These are phyloP conservation scores for Alnus rubra DNA, from an alignment of 306 rosid species.

Conservation along the genomic window DNA sequence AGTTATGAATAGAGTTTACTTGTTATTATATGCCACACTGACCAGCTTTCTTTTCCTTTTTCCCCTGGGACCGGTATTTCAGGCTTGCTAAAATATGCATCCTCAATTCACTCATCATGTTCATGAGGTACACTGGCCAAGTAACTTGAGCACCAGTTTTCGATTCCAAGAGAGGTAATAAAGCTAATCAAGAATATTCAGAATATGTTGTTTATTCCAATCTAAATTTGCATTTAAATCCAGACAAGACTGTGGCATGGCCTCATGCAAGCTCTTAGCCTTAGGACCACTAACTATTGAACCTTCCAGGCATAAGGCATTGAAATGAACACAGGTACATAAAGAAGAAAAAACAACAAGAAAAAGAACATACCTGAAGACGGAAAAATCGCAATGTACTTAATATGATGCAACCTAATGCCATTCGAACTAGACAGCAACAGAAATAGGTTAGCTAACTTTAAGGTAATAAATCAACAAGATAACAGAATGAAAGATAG, in stretches of 20 bases:
- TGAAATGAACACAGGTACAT: background rate
- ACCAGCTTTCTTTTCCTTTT: background rate
- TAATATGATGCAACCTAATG: slow-evolving; percentile 64
- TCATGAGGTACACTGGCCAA: background rate
- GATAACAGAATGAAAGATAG: background rate
- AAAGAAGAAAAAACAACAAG: background rate
- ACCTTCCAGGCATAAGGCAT: slow-evolving; percentile 4
- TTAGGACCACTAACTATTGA: slow-evolving; percentile 8
- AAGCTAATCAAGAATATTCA: background rate
- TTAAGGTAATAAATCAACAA: background rate
- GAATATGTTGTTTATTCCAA: background rate
- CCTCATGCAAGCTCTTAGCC: background rate
- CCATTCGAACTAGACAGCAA: slow-evolving; percentile 71
- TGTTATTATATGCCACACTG: background rate
- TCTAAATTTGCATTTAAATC: background rate
- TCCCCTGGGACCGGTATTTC: background rate
- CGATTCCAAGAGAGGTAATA: background rate
- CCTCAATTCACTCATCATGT: background rate
- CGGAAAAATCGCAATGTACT: slow-evolving; percentile 72
- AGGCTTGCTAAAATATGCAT: background rate
- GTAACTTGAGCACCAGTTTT: background rate
- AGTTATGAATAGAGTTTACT: background rate
- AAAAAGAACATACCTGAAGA: slow-evolving; percentile 51
- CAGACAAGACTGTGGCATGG: background rate
- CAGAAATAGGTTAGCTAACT: slow-evolving; percentile 25